These are phyloP conservation scores for Eutrema salsugineum DNA, from an alignment of 441 rosid species.

Conservation along the genomic window DNA sequence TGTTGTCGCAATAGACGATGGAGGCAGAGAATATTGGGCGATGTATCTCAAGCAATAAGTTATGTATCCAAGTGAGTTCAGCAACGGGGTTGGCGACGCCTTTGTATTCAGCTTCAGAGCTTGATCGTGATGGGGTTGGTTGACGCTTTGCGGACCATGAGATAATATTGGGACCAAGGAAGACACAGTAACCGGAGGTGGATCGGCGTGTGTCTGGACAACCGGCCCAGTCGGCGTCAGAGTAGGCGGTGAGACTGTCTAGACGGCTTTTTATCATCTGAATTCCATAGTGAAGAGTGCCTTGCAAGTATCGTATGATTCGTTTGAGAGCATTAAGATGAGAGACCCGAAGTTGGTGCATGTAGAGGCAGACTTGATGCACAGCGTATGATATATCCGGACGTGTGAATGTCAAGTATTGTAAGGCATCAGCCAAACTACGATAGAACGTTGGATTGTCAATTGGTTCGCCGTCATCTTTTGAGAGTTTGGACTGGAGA, in stretches of 20 bases:
- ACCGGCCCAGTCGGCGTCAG: background rate
- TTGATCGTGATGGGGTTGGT: background rate
- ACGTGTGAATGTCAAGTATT: background rate
- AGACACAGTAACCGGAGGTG: background rate
- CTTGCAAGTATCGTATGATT: background rate
- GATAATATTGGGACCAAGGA: background rate
- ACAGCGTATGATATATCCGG: background rate
- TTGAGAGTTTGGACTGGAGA: background rate
- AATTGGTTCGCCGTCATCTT: rapidly evolving
- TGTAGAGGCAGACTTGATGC: background rate
- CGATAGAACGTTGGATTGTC: background rate
- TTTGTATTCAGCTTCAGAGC: background rate
- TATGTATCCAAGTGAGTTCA: background rate
- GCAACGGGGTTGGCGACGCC: background rate
- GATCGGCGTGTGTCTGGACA: background rate
- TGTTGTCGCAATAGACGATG: background rate
- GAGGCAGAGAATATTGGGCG: rapidly evolving
- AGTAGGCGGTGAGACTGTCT: background rate
- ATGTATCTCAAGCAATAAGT: background rate
- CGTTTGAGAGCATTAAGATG: background rate
- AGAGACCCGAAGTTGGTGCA: background rate
- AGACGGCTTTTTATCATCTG: background rate
- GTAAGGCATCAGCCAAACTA: background rate
- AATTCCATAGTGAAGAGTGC: background rate
- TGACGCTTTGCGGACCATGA: background rate